phyloP scores from a whole-genome alignment of 1,284 basidiomycete genomes.

The Meira miltonrushii region DNA sequence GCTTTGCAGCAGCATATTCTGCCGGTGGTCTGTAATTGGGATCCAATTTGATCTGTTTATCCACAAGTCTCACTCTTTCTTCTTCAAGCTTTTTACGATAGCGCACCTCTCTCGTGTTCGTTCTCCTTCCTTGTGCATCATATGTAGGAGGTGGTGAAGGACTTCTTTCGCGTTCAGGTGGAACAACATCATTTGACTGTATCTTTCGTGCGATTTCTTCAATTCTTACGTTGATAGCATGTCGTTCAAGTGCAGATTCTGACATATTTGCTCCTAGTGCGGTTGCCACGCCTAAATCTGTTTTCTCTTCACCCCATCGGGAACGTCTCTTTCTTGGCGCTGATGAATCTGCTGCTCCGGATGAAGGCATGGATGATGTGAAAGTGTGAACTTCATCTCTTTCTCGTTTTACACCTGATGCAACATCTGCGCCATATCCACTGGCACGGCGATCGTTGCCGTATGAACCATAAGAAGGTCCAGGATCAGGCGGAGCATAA shows the following conservation, averaged over 20 bases:
- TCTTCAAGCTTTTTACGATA: slow-evolving; percentile 98
- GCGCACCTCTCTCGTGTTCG: slow-evolving; percentile 95
- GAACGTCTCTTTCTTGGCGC: slow-evolving; percentile 48
- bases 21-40: slow-evolving; percentile 93
- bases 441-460: background rate
- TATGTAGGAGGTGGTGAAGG: slow-evolving; percentile 96
- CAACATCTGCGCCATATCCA: background rate
- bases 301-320: slow-evolving; percentile 46
- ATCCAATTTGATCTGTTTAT: slow-evolving; percentile 92
- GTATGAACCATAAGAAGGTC: background rate
- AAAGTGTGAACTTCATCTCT: slow-evolving; percentile 2
- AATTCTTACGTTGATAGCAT: slow-evolving; percentile 59
- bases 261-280: slow-evolving; percentile 44
- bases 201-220: slow-evolving; percentile 97
- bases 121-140: slow-evolving; percentile 90
- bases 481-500: slow-evolving; percentile 8
- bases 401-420: slow-evolving; percentile 9
- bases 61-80: slow-evolving; percentile 86
- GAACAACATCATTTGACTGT: slow-evolving; percentile 85
- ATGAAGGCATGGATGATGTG: too few relatives aligned
- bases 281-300: slow-evolving; percentile 34
- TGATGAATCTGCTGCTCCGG: background rate
- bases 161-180: slow-evolving; percentile 87
- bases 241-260: slow-evolving; percentile 45
- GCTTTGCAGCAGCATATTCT: slow-evolving; percentile 77